These are phyloP conservation scores for Chlorella sp. DNA, from an alignment of 139 green algal genomes.

Conservation along the genomic window DNA sequence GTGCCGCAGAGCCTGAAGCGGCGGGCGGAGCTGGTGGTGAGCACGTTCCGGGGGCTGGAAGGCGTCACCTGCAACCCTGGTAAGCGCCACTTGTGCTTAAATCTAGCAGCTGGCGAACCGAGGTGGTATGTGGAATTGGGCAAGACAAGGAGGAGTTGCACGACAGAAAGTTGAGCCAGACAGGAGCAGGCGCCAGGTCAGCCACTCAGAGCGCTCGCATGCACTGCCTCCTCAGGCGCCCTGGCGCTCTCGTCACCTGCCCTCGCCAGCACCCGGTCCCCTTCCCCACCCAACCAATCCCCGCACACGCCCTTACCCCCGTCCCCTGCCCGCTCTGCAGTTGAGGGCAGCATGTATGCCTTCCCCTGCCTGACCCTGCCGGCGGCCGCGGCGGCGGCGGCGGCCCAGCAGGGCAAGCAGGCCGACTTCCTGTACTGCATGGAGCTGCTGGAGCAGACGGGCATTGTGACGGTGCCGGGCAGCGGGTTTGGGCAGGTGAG, in stretches of 20 bases:
- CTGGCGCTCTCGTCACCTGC: too few species aligned
- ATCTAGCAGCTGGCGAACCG: too few species aligned
- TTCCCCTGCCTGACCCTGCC: conserved; percentile 78
- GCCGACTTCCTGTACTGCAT: conserved; percentile 94
- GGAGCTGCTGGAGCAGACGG: conserved; percentile 82
- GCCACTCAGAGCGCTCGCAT: too few species aligned
- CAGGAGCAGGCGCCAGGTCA: too few species aligned
- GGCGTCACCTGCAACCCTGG: conserved; percentile 86
- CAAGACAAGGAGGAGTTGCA: too few species aligned
- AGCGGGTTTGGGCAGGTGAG: background rate
- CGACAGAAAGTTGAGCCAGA: too few species aligned
- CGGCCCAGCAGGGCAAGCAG: conserved; percentile 73
- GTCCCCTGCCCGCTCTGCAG: background rate
- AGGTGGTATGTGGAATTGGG: too few species aligned
- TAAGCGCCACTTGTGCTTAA: too few species aligned
- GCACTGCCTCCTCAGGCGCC: too few species aligned
- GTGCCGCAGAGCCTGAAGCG: conserved; percentile 75
- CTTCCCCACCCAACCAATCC: background rate
- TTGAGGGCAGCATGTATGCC: conserved; percentile 64
- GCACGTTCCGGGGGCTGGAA: conserved; percentile 85
- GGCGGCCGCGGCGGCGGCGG: conserved; percentile 35
- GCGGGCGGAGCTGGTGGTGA: conserved; percentile 78
- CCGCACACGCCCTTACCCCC: background rate
- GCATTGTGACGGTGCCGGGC: conserved; percentile 93
- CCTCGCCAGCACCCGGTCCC: too few species aligned